These are phyloP conservation scores for Spergularia bocconei DNA, from an alignment of 148 eudicot genomes.

Conservation along the genomic window DNA sequence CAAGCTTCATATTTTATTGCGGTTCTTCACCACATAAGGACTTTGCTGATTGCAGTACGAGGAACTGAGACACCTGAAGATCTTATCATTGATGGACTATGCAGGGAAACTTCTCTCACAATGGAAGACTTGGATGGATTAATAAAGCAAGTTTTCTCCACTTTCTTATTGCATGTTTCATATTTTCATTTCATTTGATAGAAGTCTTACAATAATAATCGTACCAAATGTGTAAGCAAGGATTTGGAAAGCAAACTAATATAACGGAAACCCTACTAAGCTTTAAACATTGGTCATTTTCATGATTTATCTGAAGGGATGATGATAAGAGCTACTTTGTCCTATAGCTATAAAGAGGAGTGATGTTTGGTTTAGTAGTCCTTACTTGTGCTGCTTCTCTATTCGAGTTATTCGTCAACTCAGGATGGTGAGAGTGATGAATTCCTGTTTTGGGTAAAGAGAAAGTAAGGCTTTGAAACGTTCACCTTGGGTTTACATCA, in stretches of 20 bases:
- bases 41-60: slow-evolving; percentile 63
- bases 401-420: too few relatives aligned
- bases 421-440: too few relatives aligned
- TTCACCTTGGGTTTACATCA: too few relatives aligned
- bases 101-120: slow-evolving; percentile 68
- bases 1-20: slow-evolving; percentile 72
- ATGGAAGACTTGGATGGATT: slow-evolving; percentile 61
- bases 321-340: too few relatives aligned
- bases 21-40: slow-evolving; percentile 51
- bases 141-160: slow-evolving; percentile 47
- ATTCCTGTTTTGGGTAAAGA: too few relatives aligned
- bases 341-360: too few relatives aligned
- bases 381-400: too few relatives aligned
- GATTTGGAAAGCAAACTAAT: not conserved
- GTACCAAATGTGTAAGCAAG: not conserved
- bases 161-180: slow-evolving; percentile 7
- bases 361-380: too few relatives aligned
- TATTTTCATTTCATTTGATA: not conserved
- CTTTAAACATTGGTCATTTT: not conserved
- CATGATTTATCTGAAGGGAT: too few relatives aligned
- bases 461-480: too few relatives aligned
- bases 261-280: not conserved
- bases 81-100: slow-evolving; percentile 70
- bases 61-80: slow-evolving; percentile 88
- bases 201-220: not conserved